Conservation (phyloP, 169 alveolate species). For the Plasmodium vinckei region DNA sequence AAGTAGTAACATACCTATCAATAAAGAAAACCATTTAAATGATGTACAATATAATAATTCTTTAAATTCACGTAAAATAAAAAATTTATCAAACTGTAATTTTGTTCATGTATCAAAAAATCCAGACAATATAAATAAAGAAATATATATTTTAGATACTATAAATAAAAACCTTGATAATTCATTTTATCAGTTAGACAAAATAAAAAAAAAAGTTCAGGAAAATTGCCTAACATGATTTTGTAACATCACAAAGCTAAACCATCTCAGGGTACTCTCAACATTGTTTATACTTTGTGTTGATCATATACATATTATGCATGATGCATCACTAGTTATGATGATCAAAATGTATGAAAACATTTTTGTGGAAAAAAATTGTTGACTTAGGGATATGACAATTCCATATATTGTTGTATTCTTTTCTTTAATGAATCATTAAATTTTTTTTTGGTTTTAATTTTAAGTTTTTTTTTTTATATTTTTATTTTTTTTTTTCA, state of each 20-base stretch:
- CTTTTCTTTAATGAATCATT: too few relatives aligned
- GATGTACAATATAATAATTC: background rate
- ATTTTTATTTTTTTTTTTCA: too few relatives aligned
- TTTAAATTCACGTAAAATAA: background rate
- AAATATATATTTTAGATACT: conserved; percentile 31
- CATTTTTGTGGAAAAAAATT: too few relatives aligned
- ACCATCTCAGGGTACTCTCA: too few relatives aligned
- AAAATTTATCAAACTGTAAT: background rate
- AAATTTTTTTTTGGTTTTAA: too few relatives aligned
- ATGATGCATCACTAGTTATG: too few relatives aligned
- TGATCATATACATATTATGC: too few relatives aligned
- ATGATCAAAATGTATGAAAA: too few relatives aligned
- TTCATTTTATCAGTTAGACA: conserved; percentile 34
- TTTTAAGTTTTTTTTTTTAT: too few relatives aligned
- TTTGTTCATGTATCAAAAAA: background rate
- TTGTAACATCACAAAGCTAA: background rate
- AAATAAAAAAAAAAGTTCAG: conserved; percentile 35
- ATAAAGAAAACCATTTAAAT: conserved; percentile 16
- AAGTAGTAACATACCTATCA: background rate
- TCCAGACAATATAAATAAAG: conserved; percentile 7
- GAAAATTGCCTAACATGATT: conserved; percentile 12
- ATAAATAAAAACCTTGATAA: conserved; percentile 50
- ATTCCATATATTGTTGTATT: too few relatives aligned
- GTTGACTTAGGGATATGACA: too few relatives aligned
- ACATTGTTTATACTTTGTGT: too few relatives aligned